Evolutionary conservation across 1,284 basidiomycete species (phyloP), one percentile per base, ranked within the genome.

Genomic region (Fomitopsis betulina): DNA sequence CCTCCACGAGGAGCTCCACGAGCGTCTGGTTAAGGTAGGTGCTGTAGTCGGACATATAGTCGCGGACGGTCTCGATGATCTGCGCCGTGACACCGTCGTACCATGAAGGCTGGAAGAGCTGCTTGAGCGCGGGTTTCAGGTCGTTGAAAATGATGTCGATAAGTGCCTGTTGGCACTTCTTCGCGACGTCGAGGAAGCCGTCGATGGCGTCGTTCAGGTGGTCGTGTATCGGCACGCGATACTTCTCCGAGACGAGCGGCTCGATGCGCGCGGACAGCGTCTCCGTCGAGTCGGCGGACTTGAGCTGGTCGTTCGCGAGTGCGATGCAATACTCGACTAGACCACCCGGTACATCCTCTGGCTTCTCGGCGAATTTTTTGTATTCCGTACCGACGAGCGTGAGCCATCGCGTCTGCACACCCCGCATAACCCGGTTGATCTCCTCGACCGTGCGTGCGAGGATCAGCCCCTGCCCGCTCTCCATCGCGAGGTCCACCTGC

Each of bases 291-390:
- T 99, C 96, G 10, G 97, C 97, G 4, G 89, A 92, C 73, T 96
- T 96, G 75, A 99, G 88, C 74, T 98, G 95, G 75, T 99, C 96
- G 76, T 99, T 99, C 54, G 96, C 96, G n/a, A 99, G 84, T 19
- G 96, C 96, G 68, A 99, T 96, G 69, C 91, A 87, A 74, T 99
- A 99, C 76, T 98, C 96, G 60, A 94, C 94, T 56, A 99, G 76
- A 1, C 97, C 96, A 15, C 87, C 88, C 1, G 90, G 83, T 3
- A 91, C 83, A 65, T 97, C 94, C 45, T 98, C 94, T 1, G 94
- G 91, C 69, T 91, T 90, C 68, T 96, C 93, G 13, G 84, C 79
- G 68, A 94, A 91, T 68, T 91, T 92, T 75, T 92, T 93, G 75
- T 87, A 89, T 72, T 99, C 97, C 21, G 80, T 75, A 58, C 96